A percentile compares a stretch with the other conserved stretches of the same genome.
phyloP scores from a whole-genome alignment of 2,329 filamentous ascomycete genomes.

The Tolypocladium pustulatum region DNA sequence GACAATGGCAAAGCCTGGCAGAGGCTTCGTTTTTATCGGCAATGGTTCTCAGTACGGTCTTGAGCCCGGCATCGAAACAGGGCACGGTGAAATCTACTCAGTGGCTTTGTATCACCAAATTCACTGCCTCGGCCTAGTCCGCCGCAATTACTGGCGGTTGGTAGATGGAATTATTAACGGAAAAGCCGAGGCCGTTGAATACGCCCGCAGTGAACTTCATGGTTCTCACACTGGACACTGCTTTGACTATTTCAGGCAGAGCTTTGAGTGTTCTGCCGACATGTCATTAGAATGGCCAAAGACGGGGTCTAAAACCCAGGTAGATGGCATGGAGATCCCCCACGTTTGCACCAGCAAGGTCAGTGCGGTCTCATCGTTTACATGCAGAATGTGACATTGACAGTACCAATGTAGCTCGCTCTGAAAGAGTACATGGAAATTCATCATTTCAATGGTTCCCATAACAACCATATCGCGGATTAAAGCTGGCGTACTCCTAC shows the following conservation, averaged over 20 bases:
- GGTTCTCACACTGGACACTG: conserved; percentile 25
- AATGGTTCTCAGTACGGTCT: background rate
- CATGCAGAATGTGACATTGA: background rate
- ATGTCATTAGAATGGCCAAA: conserved; percentile 6
- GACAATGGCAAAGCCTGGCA: background rate
- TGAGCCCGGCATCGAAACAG: conserved; percentile 2
- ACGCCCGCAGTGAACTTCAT: background rate
- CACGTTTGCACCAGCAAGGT: conserved; percentile 4
- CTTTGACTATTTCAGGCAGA: conserved; percentile 29
- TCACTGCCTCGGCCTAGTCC: conserved; percentile 8
- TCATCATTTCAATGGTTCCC: background rate
- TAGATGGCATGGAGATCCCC: conserved; percentile 1
- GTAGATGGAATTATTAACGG: background rate
- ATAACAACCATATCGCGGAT: conserved; percentile 2
- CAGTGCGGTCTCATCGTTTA: background rate
- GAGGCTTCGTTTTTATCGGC: conserved; percentile 2
- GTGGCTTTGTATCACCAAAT: conserved; percentile 8
- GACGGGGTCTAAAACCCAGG: background rate
- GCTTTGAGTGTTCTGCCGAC: conserved; percentile 25
- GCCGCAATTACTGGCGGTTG: conserved; percentile 3
- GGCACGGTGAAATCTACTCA: conserved; percentile 1
- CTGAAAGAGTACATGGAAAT: conserved; percentile 2
- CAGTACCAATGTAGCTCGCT: background rate
- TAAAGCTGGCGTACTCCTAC: background rate
- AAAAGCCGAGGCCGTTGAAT: background rate